Evolutionary conservation across 73 alveolate genomes (phyloP).

Genomic region (Paramecium pentaurelia): DNA sequence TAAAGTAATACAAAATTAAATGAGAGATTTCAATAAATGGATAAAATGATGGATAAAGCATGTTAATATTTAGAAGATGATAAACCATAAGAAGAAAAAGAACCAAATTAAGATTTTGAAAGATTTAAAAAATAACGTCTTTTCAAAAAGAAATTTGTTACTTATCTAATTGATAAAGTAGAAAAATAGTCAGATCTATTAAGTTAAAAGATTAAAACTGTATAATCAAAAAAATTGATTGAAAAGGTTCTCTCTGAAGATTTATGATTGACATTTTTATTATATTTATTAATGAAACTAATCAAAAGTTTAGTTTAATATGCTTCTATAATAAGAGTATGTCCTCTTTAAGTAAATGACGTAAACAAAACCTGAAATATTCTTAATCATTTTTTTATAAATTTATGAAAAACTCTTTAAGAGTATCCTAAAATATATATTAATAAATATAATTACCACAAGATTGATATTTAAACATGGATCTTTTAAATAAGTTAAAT

Average conservation of each 20-base stretch:
- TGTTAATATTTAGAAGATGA: background rate
- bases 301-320: constrained; percentile 46
- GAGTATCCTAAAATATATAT: constrained; percentile 51
- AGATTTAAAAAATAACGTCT: background rate
- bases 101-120: constrained; percentile 14
- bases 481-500: constrained; percentile 81
- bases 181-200: constrained; percentile 29
- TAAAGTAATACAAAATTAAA: background rate
- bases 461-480: constrained; percentile 75
- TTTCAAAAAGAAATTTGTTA: constrained; percentile 5
- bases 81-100: background rate
- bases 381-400: constrained; percentile 75
- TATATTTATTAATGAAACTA: constrained; percentile 6
- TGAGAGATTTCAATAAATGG: background rate
- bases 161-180: background rate
- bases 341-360: constrained; percentile 83
- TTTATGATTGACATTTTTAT: background rate
- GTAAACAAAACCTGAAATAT: constrained; percentile 81
- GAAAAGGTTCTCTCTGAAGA: background rate
- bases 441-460: constrained; percentile 57
- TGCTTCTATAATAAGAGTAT: constrained; percentile 77
- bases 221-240: background rate
- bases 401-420: constrained; percentile 73
- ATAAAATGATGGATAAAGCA: constrained; percentile 16
- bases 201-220: constrained; percentile 19